A percentile compares a stretch with the other conserved stretches of the same genome.
Evolutionary conservation across 768 basidiomycete species (phyloP).

Genomic region (Amyloporia xantha): DNA sequence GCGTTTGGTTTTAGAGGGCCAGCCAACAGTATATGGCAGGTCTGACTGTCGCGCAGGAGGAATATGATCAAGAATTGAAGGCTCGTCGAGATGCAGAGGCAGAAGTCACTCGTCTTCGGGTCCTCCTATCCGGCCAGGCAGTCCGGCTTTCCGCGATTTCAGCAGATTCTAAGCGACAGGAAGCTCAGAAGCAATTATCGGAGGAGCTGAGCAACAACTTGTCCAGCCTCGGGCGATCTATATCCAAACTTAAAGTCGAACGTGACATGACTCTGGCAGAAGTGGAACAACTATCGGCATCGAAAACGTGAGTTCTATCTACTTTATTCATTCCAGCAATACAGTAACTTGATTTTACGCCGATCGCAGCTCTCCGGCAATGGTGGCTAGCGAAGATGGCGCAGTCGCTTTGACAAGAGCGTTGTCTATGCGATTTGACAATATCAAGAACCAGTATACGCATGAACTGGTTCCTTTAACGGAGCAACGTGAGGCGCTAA

Average conservation of each 20-base stretch:
- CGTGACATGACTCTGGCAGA: conserved; percentile 90
- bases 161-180: conserved; percentile 69
- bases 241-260: conserved; percentile 83
- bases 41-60: conserved; percentile 84
- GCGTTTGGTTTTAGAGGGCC: conserved; percentile 50
- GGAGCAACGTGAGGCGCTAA: conserved; percentile 70
- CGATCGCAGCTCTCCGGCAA: conserved; percentile 16
- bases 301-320: conserved; percentile 51
- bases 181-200: conserved; percentile 68
- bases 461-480: conserved; percentile 81
- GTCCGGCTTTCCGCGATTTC: conserved; percentile 80
- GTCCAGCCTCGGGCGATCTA: conserved; percentile 72
- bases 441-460: conserved; percentile 80
- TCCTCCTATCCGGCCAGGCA: conserved; percentile 85
- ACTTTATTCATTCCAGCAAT: background rate
- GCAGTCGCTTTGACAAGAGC: conserved; percentile 44
- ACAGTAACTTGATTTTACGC: background rate
- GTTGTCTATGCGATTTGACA: conserved; percentile 80
- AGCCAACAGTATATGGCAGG: conserved; percentile 93
- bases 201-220: conserved; percentile 75
- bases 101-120: conserved; percentile 79
- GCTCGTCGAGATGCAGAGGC: conserved; percentile 87
- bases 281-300: conserved; percentile 80
- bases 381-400: conserved; percentile 13
- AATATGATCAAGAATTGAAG: conserved; percentile 89